Conservation (phyloP, 768 basidiomycete genomes). For the Leccinum longicurvipes region DNA sequence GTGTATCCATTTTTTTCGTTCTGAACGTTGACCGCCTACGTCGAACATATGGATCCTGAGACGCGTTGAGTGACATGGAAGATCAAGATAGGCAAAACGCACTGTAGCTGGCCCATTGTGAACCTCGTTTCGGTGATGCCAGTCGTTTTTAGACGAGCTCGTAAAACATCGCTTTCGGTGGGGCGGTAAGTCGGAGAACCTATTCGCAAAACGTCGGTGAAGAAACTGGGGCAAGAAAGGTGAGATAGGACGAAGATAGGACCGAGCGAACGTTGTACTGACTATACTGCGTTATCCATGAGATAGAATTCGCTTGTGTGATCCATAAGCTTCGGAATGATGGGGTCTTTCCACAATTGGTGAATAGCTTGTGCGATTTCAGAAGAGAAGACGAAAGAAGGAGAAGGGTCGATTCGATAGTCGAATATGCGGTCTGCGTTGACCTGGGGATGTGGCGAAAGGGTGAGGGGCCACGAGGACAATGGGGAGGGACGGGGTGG, state of each 20-base stretch:
- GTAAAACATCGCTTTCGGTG: constrained; percentile 79
- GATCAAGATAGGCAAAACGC: constrained; percentile 5
- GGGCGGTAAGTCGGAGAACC: constrained; percentile 79
- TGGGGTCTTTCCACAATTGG: constrained; percentile 67
- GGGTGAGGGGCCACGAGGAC: background rate
- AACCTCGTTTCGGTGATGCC: constrained; percentile 90
- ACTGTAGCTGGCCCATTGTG: constrained; percentile 63
- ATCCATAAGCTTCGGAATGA: constrained; percentile 49
- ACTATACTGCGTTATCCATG: constrained; percentile 95
- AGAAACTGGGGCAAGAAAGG: constrained; percentile 56
- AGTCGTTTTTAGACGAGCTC: constrained; percentile 85
- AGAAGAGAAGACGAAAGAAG: constrained; percentile 48
- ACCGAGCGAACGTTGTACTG: constrained; percentile 28
- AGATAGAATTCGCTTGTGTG: constrained; percentile 80
- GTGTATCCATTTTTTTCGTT: constrained; percentile 81
- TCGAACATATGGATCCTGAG: constrained; percentile 70
- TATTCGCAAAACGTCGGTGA: constrained; percentile 80
- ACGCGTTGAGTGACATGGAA: background rate
- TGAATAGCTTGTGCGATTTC: constrained; percentile 69
- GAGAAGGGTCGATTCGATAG: constrained; percentile 44
- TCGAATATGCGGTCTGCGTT: constrained; percentile 63
- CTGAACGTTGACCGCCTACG: constrained; percentile 76
- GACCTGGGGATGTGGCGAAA: constrained; percentile 25
- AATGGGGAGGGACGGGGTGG: rapidly evolving
- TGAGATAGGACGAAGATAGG: background rate